Conservation (phyloP, 202 grass and related monocot genomes). For the Setaria viridis region DNA sequence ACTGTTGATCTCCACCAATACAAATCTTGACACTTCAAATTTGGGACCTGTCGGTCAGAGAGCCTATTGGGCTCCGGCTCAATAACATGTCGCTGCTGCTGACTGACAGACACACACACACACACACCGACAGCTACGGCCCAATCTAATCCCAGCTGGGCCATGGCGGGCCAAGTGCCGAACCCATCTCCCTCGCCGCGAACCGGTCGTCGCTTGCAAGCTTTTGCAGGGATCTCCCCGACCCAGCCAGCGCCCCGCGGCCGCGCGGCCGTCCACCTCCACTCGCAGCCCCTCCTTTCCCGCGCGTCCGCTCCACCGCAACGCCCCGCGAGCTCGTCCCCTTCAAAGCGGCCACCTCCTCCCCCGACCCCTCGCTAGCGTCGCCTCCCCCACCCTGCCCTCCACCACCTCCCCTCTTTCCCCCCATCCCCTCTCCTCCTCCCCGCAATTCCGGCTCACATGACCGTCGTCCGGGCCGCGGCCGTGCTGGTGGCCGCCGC, state of each 20-base stretch:
- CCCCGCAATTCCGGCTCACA: constrained; percentile 11
- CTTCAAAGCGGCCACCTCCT: constrained; percentile 36
- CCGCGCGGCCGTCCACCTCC: constrained; percentile 21
- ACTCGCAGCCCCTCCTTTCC: constrained; percentile 9
- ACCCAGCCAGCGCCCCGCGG: neutral
- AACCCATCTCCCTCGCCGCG: neutral
- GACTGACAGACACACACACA: too few relatives aligned
- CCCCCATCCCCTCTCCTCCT: too few relatives aligned
- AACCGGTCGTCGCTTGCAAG: constrained; percentile 24
- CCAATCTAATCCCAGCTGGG: neutral
- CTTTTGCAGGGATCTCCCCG: constrained; percentile 18
- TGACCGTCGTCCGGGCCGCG: constrained; percentile 40
- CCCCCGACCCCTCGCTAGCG: constrained; percentile 30
- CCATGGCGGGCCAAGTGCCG: neutral
- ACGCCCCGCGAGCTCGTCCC: constrained; percentile 5
- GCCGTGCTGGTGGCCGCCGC: constrained; percentile 30
- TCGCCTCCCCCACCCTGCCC: neutral
- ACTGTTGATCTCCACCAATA: too few relatives aligned
- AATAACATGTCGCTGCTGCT: neutral
- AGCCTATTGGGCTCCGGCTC: neutral
- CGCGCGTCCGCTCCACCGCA: constrained; percentile 37
- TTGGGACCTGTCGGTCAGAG: neutral
- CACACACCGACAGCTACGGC: neutral
- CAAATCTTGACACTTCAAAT: too few relatives aligned
- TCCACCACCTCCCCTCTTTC: neutral